Evolutionary conservation across 2,329 filamentous ascomycete species (phyloP).

Genomic region (Aplosporella prunicola): DNA sequence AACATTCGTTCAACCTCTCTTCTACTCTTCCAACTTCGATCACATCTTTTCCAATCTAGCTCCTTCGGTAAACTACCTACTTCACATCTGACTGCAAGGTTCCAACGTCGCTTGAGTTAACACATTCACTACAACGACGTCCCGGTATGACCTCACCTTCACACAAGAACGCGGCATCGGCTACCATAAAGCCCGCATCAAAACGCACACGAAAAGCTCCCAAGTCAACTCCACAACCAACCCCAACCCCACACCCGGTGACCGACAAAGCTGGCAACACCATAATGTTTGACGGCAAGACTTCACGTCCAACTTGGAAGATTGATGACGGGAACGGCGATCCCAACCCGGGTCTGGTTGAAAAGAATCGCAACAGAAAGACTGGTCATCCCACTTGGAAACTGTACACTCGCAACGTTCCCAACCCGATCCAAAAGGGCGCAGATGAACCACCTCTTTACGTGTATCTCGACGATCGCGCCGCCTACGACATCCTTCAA

Average conservation of each 20-base stretch:
- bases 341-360: constrained; percentile 19
- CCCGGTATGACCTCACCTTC: too few relatives aligned
- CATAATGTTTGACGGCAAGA: constrained; percentile 19
- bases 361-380: constrained; percentile 15
- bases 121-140: too few relatives aligned
- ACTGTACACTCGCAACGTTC: constrained; percentile 24
- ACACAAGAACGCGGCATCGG: too few relatives aligned
- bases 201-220: too few relatives aligned
- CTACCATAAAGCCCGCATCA: too few relatives aligned
- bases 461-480: constrained; percentile 33
- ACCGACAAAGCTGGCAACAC: not conserved
- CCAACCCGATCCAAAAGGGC: constrained; percentile 16
- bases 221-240: too few relatives aligned
- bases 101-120: too few relatives aligned
- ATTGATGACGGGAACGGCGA: constrained; percentile 30
- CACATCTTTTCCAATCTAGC: too few relatives aligned
- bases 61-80: too few relatives aligned
- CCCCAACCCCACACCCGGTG: not conserved
- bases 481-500: constrained; percentile 26
- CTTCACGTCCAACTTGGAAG: constrained; percentile 29
- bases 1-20: too few relatives aligned
- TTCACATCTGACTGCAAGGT: too few relatives aligned
- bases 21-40: too few relatives aligned
- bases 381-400: constrained; percentile 31
- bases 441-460: constrained; percentile 22